Evolutionary conservation across 2,329 filamentous ascomycete genomes (phyloP).

Genomic region (Sclerotinia nivalis): DNA sequence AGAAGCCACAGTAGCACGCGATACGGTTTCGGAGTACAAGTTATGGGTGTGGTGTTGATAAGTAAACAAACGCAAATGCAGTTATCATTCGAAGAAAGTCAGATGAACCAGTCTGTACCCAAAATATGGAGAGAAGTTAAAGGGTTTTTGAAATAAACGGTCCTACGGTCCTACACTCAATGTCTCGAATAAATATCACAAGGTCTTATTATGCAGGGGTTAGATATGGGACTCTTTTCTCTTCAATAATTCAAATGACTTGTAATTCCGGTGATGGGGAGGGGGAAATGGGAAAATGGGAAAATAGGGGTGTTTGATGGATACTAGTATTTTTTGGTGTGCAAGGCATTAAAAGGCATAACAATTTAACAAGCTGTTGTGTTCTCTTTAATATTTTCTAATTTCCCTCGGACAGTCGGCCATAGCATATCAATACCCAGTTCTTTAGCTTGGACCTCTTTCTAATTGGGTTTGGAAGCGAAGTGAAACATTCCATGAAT

Average conservation of each 20-base stretch:
- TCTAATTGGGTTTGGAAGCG: constrained; percentile 23
- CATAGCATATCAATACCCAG: neutral
- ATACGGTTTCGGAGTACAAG: neutral
- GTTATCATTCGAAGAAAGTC: constrained; percentile 7
- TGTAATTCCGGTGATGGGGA: neutral
- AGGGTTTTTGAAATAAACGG: constrained; percentile 20
- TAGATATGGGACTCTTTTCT: constrained; percentile 14
- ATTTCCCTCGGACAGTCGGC: constrained; percentile 10
- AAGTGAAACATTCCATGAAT: constrained; percentile 15
- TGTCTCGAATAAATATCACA: constrained; percentile 34
- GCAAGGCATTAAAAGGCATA: neutral
- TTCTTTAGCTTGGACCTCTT: constrained; percentile 14
- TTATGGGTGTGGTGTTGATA: neutral
- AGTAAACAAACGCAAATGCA: constrained; percentile 19
- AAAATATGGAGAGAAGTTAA: constrained; percentile 23
- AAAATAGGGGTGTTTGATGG: constrained; percentile 16
- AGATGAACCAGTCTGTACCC: constrained; percentile 16
- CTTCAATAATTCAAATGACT: constrained; percentile 1
- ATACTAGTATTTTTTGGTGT: neutral
- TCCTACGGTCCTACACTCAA: constrained; percentile 24
- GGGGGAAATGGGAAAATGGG: neutral
- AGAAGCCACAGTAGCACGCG: constrained; percentile 23
- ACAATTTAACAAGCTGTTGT: neutral
- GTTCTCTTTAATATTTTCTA: neutral
- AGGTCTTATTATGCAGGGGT: constrained; percentile 30